phyloP scores from a whole-genome alignment of 805 yeast species.

The Lachancea cidri region DNA sequence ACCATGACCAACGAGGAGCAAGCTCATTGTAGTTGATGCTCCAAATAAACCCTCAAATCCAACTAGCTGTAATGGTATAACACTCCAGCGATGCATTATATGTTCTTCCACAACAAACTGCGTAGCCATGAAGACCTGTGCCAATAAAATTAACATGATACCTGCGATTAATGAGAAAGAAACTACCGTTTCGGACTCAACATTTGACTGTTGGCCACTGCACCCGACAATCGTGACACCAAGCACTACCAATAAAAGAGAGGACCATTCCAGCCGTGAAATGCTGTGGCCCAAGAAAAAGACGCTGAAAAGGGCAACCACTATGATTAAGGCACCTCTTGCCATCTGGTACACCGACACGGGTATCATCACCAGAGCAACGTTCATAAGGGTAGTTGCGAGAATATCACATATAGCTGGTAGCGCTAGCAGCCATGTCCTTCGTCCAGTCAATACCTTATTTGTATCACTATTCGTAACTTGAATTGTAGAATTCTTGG shows the following conservation, averaged over 20 bases:
- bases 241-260: constrained; percentile 54
- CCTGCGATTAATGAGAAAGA: constrained; percentile 45
- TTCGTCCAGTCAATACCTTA: constrained; percentile 17
- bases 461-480: constrained; percentile 2
- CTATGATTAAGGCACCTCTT: constrained; percentile 70
- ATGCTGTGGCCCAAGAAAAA: constrained; percentile 53
- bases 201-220: constrained; percentile 46
- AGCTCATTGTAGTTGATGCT: constrained; percentile 37
- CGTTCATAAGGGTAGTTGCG: constrained; percentile 70
- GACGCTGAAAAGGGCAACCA: constrained; percentile 69
- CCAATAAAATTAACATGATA: constrained; percentile 50
- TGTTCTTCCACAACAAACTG: constrained; percentile 79
- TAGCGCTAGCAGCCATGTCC: constrained; percentile 40
- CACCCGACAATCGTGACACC: constrained; percentile 73
- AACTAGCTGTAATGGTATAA: constrained; percentile 61
- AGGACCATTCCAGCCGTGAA: constrained; percentile 60
- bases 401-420: constrained; percentile 69
- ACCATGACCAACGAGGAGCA: constrained; percentile 40
- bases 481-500: background rate
- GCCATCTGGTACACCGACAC: constrained; percentile 83
- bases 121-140: constrained; percentile 63
- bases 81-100: constrained; percentile 45
- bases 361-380: constrained; percentile 70
- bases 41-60: constrained; percentile 76
- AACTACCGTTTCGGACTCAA: constrained; percentile 7